These are phyloP conservation scores for Pleoardoris graminearum DNA, from an alignment of 2,329 filamentous ascomycete species.

Conservation along the genomic window DNA sequence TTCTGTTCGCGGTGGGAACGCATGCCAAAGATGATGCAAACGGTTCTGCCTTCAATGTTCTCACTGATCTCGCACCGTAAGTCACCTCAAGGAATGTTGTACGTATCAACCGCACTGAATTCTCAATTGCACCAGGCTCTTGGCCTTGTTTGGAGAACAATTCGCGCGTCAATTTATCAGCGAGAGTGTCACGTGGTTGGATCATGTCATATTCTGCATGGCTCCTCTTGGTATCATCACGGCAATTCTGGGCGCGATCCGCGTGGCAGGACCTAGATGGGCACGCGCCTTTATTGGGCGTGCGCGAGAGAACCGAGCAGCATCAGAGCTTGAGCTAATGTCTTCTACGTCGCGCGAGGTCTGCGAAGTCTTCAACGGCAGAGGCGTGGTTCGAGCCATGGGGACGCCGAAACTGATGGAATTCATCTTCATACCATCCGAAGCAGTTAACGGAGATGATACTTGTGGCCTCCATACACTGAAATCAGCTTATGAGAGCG, in stretches of 20 bases:
- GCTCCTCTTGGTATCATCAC: constrained; percentile 33
- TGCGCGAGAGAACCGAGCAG: constrained; percentile 11
- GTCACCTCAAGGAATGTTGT: background rate
- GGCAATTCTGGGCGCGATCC: constrained; percentile 24
- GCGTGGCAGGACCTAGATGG: constrained; percentile 24
- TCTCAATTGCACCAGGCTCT: constrained; percentile 1
- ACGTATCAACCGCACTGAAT: background rate
- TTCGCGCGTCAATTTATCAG: constrained; percentile 20
- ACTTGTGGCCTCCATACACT: background rate
- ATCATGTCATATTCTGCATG: constrained; percentile 21
- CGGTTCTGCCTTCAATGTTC: constrained; percentile 4
- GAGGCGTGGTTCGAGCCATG: constrained; percentile 16
- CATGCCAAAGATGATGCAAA: background rate
- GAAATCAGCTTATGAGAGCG: too few relatives aligned
- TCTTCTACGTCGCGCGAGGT: constrained; percentile 36
- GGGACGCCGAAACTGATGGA: too few relatives aligned
- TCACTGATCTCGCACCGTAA: constrained; percentile 16
- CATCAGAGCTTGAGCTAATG: constrained; percentile 34
- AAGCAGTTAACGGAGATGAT: too few relatives aligned
- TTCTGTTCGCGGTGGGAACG: too few relatives aligned
- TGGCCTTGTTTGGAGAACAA: constrained; percentile 22
- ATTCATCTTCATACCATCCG: too few relatives aligned
- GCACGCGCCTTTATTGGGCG: constrained; percentile 10
- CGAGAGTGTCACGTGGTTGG: constrained; percentile 10
- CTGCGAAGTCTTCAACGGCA: constrained; percentile 30